Evolutionary conservation across 139 green algal genomes (phyloP).

Genomic region (Chlorella sp.): DNA sequence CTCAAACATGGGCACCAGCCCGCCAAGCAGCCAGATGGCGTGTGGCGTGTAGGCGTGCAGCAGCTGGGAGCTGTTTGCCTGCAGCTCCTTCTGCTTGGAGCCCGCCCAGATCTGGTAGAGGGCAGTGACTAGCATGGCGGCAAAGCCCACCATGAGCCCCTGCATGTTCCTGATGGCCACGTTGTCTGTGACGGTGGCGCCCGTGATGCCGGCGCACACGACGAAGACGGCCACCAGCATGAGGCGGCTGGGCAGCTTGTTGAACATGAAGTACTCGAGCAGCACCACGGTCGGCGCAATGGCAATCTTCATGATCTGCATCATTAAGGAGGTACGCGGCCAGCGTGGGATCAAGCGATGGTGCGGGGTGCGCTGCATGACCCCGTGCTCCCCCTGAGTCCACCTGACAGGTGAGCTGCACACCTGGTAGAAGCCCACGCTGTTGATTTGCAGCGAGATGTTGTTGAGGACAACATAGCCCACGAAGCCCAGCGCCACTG

Average conservation of each 20-base stretch:
- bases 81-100: constrained; percentile 44
- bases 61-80: constrained; percentile 47
- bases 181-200: constrained; percentile 76
- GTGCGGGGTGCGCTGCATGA: no score
- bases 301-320: constrained; percentile 71
- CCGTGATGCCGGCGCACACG: constrained; percentile 69
- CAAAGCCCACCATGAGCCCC: constrained; percentile 55
- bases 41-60: constrained; percentile 26
- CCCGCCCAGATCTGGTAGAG: constrained; percentile 57
- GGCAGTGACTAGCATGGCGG: constrained; percentile 56
- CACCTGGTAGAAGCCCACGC: constrained; percentile 50
- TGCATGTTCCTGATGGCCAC: constrained; percentile 36
- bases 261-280: constrained; percentile 55
- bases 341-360: not conserved
- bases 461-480: constrained; percentile 88
- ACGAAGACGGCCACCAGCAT: constrained; percentile 48
- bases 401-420: no score
- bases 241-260: constrained; percentile 26
- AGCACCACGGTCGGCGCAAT: constrained; percentile 73
- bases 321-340: no score
- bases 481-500: constrained; percentile 71
- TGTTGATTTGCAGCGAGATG: constrained; percentile 83
- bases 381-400: no score
- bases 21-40: constrained; percentile 33
- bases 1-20: constrained; percentile 50